A percentile compares a stretch with the other conserved stretches of the same genome.
Evolutionary conservation across 2,329 filamentous ascomycete genomes (phyloP).

Genomic region (Neonectria neomacrospora): DNA sequence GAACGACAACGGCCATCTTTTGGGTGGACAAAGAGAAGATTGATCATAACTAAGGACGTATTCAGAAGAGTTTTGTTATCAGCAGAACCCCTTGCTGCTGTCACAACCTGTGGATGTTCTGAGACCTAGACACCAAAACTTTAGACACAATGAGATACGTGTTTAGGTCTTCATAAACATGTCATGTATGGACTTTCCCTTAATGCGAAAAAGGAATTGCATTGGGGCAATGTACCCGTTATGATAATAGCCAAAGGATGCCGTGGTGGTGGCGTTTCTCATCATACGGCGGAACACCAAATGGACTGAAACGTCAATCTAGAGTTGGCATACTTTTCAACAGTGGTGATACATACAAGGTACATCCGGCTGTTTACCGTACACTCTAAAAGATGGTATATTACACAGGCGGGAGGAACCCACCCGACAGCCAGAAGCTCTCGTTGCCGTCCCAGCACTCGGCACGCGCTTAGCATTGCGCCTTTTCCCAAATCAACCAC

Average conservation of each 20-base stretch:
- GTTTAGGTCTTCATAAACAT: no score
- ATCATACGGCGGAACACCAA: not conserved
- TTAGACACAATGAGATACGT: no score
- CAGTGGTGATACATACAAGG: constrained; percentile 45
- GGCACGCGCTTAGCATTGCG: constrained; percentile 12
- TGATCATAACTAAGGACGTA: not conserved
- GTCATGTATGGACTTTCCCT: no score
- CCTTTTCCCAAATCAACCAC: constrained; percentile 64
- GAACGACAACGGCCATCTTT: not conserved
- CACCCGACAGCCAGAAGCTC: constrained; percentile 36
- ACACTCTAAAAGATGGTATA: constrained; percentile 48
- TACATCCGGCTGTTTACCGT: constrained; percentile 46
- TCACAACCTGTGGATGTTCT: not conserved
- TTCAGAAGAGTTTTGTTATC: not conserved
- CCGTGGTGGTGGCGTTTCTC: no score
- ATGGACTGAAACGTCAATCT: constrained; percentile 11
- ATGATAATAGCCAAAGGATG: no score
- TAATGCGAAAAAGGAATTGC: no score
- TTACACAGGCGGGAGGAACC: constrained; percentile 43
- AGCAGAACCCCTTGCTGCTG: not conserved
- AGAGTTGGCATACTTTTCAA: constrained; percentile 37
- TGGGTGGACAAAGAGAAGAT: not conserved
- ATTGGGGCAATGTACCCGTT: no score
- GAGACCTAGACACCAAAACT: no score
- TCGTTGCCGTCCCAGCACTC: constrained; percentile 26